These are phyloP conservation scores for Fusarium buharicum DNA, from an alignment of 2,329 filamentous ascomycete species.

Conservation along the genomic window DNA sequence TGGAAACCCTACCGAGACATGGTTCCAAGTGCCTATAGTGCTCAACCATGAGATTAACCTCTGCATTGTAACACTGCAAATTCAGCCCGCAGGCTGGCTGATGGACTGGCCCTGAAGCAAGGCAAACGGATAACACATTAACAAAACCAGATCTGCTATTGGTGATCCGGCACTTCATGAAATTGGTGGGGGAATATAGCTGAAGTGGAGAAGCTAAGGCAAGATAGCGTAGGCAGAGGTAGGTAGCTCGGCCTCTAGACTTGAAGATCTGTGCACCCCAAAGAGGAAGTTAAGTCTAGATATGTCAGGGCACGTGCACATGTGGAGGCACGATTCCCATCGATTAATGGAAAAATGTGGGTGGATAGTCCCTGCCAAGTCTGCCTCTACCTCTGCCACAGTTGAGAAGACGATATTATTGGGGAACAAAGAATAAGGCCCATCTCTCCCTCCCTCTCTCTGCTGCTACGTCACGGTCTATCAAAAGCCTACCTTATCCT, in stretches of 20 bases:
- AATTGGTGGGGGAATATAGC: slow-evolving; percentile 9
- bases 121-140: not conserved
- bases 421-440: too few relatives aligned
- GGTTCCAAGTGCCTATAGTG: not conserved
- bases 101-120: too few relatives aligned
- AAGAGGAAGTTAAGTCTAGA: slow-evolving; percentile 30
- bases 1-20: not conserved
- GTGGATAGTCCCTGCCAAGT: slow-evolving; percentile 28
- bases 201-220: slow-evolving; percentile 29
- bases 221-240: slow-evolving; percentile 22
- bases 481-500: not conserved
- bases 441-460: not conserved
- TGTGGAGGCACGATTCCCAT: slow-evolving; percentile 41
- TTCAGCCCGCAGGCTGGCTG: not conserved
- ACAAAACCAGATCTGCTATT: slow-evolving; percentile 11
- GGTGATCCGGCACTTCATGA: slow-evolving; percentile 28
- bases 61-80: not conserved
- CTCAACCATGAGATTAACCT: not conserved
- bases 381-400: too few relatives aligned
- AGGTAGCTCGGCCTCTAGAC: not conserved
- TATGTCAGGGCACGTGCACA: slow-evolving; percentile 36
- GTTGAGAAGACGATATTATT: too few relatives aligned
- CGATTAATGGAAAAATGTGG: slow-evolving; percentile 13
- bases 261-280: slow-evolving; percentile 29
- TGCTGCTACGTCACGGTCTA: not conserved